Evolutionary conservation across 2,329 filamentous ascomycete genomes (phyloP).

Genomic region (Monosporascus ibericus): DNA sequence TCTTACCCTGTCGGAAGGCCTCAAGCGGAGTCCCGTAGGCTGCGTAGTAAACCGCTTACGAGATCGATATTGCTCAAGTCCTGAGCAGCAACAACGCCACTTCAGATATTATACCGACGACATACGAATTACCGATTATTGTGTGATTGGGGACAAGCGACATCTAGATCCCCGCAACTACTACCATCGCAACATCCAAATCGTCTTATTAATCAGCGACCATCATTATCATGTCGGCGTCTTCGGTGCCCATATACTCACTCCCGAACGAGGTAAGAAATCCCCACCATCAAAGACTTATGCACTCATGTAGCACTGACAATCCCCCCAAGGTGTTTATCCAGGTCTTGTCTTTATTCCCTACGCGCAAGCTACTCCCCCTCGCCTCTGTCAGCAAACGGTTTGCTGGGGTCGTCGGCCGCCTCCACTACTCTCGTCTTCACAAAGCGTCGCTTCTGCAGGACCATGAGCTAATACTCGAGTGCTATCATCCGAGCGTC

Average conservation of each 20-base stretch:
- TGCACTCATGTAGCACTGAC: conserved; percentile 2
- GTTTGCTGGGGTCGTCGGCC: conserved; percentile 56
- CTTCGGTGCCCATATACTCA: conserved; percentile 20
- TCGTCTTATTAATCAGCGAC: conserved; percentile 12
- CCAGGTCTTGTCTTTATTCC: conserved; percentile 41
- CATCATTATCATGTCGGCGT: conserved; percentile 13
- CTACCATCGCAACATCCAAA: conserved; percentile 3
- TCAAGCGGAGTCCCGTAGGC: no score
- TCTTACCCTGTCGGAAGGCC: no score
- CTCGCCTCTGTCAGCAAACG: conserved; percentile 54
- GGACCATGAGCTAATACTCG: conserved; percentile 64
- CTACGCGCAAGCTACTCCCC: conserved; percentile 47
- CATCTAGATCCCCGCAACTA: no score
- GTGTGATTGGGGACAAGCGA: neutral
- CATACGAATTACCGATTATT: no score
- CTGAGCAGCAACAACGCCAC: no score
- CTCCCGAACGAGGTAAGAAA: conserved; percentile 29
- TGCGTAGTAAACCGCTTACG: no score
- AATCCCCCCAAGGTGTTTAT: conserved; percentile 39
- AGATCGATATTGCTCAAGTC: no score
- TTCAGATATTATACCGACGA: no score
- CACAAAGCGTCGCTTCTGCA: conserved; percentile 50
- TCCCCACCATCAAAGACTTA: neutral
- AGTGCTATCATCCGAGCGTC: conserved; percentile 69
- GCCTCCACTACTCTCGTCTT: conserved; percentile 60